These are phyloP conservation scores for Cardamine resedifolia DNA, from an alignment of 345 rosid genomes.

Conservation along the genomic window DNA sequence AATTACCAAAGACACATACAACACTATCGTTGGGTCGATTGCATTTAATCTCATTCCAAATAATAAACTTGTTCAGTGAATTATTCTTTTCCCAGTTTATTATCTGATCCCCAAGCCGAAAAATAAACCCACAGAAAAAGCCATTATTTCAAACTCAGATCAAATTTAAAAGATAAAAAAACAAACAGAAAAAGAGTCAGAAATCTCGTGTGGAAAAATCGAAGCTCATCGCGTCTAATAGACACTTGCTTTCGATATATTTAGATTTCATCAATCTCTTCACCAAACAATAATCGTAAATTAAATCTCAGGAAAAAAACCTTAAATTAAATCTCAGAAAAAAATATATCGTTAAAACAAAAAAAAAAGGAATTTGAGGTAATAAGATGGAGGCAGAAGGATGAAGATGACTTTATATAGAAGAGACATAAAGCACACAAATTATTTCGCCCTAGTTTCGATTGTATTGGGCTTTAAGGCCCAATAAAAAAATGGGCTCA, in stretches of 20 bases:
- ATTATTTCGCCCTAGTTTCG: constrained; percentile 3
- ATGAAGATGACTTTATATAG: constrained; percentile 6
- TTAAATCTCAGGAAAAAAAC: too few relatives aligned
- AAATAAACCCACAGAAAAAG: not conserved
- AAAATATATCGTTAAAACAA: too few relatives aligned
- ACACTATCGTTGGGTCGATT: too few relatives aligned
- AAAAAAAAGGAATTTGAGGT: not conserved
- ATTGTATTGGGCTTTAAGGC: constrained; percentile 17
- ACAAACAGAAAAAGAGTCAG: not conserved
- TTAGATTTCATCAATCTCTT: too few relatives aligned
- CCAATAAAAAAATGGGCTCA: not conserved
- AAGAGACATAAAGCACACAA: not conserved
- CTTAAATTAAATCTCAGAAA: too few relatives aligned
- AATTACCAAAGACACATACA: too few relatives aligned
- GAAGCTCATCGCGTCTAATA: not conserved
- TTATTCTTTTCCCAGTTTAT: too few relatives aligned
- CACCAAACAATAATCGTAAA: too few relatives aligned
- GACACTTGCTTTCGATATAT: not conserved
- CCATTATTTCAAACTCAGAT: too few relatives aligned
- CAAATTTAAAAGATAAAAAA: not conserved
- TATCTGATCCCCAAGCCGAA: not conserved
- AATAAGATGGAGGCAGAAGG: not conserved
- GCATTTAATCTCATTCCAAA: too few relatives aligned
- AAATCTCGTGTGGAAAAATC: not conserved
- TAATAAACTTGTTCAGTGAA: too few relatives aligned